Evolutionary conservation across 108 stramenopile genomes (phyloP), one percentile per base, ranked within the genome.

Genomic region (Nitzschia palea): DNA sequence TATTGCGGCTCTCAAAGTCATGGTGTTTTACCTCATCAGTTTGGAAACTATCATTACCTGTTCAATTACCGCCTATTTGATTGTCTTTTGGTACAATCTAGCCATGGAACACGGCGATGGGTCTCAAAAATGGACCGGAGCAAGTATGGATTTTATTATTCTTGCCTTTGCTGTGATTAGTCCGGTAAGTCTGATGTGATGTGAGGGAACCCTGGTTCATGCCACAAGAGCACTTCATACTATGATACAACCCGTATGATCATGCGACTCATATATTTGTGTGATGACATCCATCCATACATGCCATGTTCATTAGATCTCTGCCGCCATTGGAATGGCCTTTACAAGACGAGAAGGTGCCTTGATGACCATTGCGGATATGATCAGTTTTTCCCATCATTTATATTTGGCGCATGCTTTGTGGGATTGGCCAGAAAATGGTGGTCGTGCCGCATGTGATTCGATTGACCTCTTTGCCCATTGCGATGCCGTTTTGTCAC

Each of bases 121-220:
- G 37, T 12, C 47, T 5, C 4, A 10, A 20, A 48, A 8, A 5
- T 60, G 62, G 32, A 47, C 42, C 31, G 68, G 68, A 14, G 40
- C 26, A 5, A 27, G 54, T 45, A 43, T 86, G 79, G 80, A 72
- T 67, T 71, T 60, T 18, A 53, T 79, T 8, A 35, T 83, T 29
- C 44, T 81, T 4, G 70, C 72, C n/a, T 86, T 80, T 75, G 73
- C 85, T 17, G 76, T 82, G 4, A 69, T 77, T 25, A 81, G 80
- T 9, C 80, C 85, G 2, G 47, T 48, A 18, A 48, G 47, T 48
- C 4, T 20, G n/a, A n/a, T n/a, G n/a, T n/a, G n/a, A n/a, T n/a
- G n/a, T n/a, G n/a, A n/a, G n/a, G n/a, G n/a, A n/a, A n/a, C n/a
- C n/a, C n/a, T n/a, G n/a, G n/a, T n/a, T n/a, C n/a, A n/a, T n/a